Evolutionary conservation across 306 rosid species (phyloP).

Genomic region (Prunus salicina): DNA sequence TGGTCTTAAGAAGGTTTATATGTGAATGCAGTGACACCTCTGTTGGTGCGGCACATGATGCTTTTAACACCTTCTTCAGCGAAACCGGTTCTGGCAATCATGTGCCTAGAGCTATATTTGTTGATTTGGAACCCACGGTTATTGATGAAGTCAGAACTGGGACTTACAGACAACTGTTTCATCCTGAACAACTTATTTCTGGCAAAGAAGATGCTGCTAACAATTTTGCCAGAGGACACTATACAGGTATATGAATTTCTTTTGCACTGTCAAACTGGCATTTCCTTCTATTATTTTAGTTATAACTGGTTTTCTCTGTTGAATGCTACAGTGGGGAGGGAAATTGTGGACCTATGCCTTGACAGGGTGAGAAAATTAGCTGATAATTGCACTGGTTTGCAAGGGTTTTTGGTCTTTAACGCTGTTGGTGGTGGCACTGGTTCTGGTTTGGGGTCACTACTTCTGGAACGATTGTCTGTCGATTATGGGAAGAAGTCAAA

Average conservation of each 20-base stretch:
- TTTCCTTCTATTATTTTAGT: not conserved
- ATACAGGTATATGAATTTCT: constrained; percentile 46
- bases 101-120: constrained; percentile 74
- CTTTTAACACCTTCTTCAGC: constrained; percentile 73
- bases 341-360: constrained; percentile 61
- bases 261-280: not conserved
- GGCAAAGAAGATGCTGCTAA: constrained; percentile 84
- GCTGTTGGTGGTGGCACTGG: constrained; percentile 91
- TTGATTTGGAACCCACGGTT: constrained; percentile 71
- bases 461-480: constrained; percentile 62
- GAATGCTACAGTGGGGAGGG: constrained; percentile 60
- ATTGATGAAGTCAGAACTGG: constrained; percentile 67
- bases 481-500: constrained; percentile 75
- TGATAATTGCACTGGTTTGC: constrained; percentile 75
- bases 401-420: constrained; percentile 70
- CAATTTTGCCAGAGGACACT: constrained; percentile 73
- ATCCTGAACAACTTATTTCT: constrained; percentile 70
- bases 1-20: constrained; percentile 17
- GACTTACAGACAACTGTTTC: constrained; percentile 61
- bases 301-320: constrained; percentile 21
- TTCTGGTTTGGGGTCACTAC: constrained; percentile 72
- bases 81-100: constrained; percentile 63
- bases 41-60: constrained; percentile 42
- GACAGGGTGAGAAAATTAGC: constrained; percentile 63
- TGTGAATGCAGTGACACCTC: constrained; percentile 51